Evolutionary conservation across 495 filamentous ascomycete genomes (phyloP), one percentile per base, ranked within the genome.

Genomic region (Trichoderma erinaceum): DNA sequence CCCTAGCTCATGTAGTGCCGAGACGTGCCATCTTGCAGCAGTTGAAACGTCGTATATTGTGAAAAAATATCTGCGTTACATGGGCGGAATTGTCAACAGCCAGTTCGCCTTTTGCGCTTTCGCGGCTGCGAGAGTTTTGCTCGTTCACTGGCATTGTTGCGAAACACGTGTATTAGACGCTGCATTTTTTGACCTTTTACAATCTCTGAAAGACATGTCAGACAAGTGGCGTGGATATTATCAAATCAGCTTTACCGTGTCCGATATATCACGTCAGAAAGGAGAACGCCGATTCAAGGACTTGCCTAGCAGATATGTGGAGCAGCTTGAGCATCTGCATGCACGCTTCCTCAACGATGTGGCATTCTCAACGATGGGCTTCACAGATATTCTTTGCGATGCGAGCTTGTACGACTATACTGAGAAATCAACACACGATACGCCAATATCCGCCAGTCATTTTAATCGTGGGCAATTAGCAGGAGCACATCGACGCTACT

Each of bases 71-170:
- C 46, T 81, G 21, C 73, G 71, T n/a, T 68, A 78, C 66, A 76
- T 73, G n/a, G 38, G 52, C 61, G 70, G 72, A 27, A 69, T 75
- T 46, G 71, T 78, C 7, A 75, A 70, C 46, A 73, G 72, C 66
- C 78, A 81, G 63, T 78, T 79, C 69, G 74, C 74, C 48, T 77
- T 79, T 58, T 81, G 78, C 68, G 70, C 71, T 4, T 81, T 81
- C 67, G 70, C 80, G 64, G 73, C 73, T 3, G 79, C 75, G 0
- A 71, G 78, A 65, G 73, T 78, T 38, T 68, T 81, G 27, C 71
- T 77, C 41, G 71, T 73, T 73, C 68, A 50, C 67, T 52, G 25
- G 32, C 46, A 10, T 64, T 44, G 21, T 27, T 23, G 32, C 67
- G 44, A 67, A 66, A 15, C 13, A 8, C 18, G 23, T 5, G 15